A percentile compares a stretch with the other conserved stretches of the same genome.
Conservation (phyloP, 169 alveolate species). For the Plasmodium knowlesi region DNA sequence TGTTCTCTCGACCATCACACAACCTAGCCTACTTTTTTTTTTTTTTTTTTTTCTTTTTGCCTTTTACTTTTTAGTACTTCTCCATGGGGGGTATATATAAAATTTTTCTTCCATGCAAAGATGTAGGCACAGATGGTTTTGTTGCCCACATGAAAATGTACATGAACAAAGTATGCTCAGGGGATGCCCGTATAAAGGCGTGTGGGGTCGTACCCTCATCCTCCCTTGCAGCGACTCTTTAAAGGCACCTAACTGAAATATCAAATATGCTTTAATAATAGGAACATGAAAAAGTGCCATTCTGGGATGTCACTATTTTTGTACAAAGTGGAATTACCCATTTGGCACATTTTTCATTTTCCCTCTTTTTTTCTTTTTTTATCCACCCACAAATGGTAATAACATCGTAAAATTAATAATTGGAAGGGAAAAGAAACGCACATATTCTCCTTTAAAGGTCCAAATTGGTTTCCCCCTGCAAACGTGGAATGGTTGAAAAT, state of each 20-base stretch:
- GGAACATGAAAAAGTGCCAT: not conserved
- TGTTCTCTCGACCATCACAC: not conserved
- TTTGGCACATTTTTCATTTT: not conserved
- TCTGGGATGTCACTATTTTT: not conserved
- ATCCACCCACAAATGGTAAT: not conserved
- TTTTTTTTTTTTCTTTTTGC: not conserved
- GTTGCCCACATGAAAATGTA: not conserved
- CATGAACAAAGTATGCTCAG: not conserved
- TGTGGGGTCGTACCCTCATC: not conserved
- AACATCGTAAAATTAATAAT: not conserved
- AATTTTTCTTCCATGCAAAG: not conserved
- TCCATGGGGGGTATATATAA: not conserved
- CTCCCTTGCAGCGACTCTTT: not conserved
- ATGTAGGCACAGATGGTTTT: not conserved
- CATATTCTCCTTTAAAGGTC: too few species aligned
- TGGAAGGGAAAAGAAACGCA: not conserved
- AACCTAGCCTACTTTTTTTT: not conserved
- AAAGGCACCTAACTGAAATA: not conserved
- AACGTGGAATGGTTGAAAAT: not conserved
- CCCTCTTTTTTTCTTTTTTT: not conserved
- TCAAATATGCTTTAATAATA: constrained; percentile 2
- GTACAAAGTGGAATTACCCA: not conserved
- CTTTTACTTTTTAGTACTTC: not conserved
- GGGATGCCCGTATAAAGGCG: not conserved
- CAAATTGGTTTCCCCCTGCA: not conserved